Base-by-base conservation (phyloP, 305 asterid species). In the Fraxinus angustifolia region DNA sequence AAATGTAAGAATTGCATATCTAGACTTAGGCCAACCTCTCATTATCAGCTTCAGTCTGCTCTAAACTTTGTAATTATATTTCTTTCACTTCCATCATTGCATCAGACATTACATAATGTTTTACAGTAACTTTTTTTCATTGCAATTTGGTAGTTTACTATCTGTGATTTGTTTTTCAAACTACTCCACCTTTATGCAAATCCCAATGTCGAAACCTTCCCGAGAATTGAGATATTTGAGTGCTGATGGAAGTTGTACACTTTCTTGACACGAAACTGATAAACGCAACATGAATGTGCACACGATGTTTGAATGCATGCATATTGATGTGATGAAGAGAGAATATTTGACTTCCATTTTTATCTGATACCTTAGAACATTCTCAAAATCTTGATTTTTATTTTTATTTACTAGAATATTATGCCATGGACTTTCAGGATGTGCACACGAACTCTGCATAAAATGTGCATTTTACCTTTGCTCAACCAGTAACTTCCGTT, bases 381-480 rank as follows among this genome's bases (percentile, higher is more conserved):
- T n/a, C n/a, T 58, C 48, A 73, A 56, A 19, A 19, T 48, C 38
- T 73, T 68, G 42, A 82, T 16, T 80, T 53, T 67, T 21, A 42
- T 36, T 12, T 23, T 76, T 31, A 75, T 14, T 19, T 31, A 35
- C 75, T 6, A 26, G 11, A 72, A 76, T 35, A 2, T 62, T 81
- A 38, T 36, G 17, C n/a, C 12, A 10, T 71, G 11, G 38, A 80
- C 72, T 77, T 87, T 65, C 92, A 93, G 97, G 97, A 17, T 93
- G 97, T 60, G 80, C 82, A 8, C 96, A 91, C 48, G 94, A 87
- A 83, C 91, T 91, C 48, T 91, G 96, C 31, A 90, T 89, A 26
- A 89, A 89, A 80, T 91, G 96, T 17, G 94, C 93, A 36, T 87
- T 91, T 53, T 90, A 91, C 86, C 91, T 91, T 58, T 91, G 96